Percentiles rank a stretch among this genome's conserved stretches.
phyloP scores from a whole-genome alignment of 306 rosid genomes.

The Lupinus albus region DNA sequence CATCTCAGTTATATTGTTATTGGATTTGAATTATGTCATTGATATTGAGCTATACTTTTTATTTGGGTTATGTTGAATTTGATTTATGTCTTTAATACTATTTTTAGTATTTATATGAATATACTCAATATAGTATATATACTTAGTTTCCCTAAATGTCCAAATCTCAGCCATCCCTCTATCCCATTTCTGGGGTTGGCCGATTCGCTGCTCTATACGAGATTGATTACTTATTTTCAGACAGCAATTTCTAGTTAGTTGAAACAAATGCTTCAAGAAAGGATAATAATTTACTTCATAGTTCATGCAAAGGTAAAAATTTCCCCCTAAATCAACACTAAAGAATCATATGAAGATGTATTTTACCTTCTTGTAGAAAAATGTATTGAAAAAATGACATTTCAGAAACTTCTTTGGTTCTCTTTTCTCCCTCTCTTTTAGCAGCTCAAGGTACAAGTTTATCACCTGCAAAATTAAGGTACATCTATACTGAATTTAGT shows the following conservation, averaged over 20 bases:
- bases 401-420: conserved; percentile 77
- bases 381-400: conserved; percentile 93
- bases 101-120: no score
- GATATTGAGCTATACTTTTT: no score
- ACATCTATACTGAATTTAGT: conserved; percentile 18
- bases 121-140: no score
- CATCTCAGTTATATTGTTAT: no score
- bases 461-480: conserved; percentile 68
- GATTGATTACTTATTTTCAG: background rate
- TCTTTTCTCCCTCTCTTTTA: conserved; percentile 92
- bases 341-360: conserved; percentile 28
- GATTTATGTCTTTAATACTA: no score
- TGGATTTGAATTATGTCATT: no score
- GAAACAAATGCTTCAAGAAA: conserved; percentile 29
- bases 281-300: conserved; percentile 26
- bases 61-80: no score
- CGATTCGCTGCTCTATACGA: no score
- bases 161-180: no score
- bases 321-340: conserved; percentile 19
- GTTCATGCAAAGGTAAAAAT: conserved; percentile 5
- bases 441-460: conserved; percentile 86
- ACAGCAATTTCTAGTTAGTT: conserved; percentile 4
- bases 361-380: conserved; percentile 90
- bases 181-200: no score
- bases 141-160: no score